These are phyloP conservation scores for Phaeosphaeriaceae sp. DNA, from an alignment of 2,329 filamentous ascomycete species.

Conservation along the genomic window DNA sequence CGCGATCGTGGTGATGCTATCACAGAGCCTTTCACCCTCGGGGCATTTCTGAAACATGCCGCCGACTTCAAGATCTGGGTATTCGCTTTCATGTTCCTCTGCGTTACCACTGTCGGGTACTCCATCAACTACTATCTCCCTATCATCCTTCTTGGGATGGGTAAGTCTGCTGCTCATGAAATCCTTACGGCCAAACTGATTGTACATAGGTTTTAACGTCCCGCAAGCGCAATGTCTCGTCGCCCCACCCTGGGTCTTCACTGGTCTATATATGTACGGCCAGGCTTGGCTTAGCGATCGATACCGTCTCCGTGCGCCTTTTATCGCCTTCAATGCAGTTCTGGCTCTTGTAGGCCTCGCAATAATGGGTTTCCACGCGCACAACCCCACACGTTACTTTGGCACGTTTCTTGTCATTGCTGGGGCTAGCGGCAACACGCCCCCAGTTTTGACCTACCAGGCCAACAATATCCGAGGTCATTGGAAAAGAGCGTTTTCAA, in stretches of 20 bases:
- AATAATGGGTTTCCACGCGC: slow-evolving; percentile 68
- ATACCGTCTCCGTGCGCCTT: slow-evolving; percentile 68
- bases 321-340: slow-evolving; percentile 70
- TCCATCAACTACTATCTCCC: slow-evolving; percentile 40
- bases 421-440: slow-evolving; percentile 78
- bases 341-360: slow-evolving; percentile 71
- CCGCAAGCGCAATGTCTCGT: slow-evolving; percentile 34
- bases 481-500: slow-evolving; percentile 84
- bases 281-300: slow-evolving; percentile 70
- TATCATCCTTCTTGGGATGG: slow-evolving; percentile 40
- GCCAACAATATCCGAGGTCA: slow-evolving; percentile 88
- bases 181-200: too few species aligned
- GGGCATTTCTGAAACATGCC: slow-evolving; percentile 24
- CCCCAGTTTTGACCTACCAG: slow-evolving; percentile 76
- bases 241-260: slow-evolving; percentile 37
- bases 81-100: slow-evolving; percentile 31
- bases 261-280: slow-evolving; percentile 50
- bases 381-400: slow-evolving; percentile 40
- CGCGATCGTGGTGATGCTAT: slow-evolving; percentile 36
- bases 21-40: slow-evolving; percentile 33
- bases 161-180: too few species aligned
- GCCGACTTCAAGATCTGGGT: slow-evolving; percentile 31
- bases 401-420: slow-evolving; percentile 77
- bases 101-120: slow-evolving; percentile 35
- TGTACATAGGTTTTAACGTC: slow-evolving; percentile 32